These are phyloP conservation scores for Globisporangium nodosum DNA, from an alignment of 352 stramenopile species.

Conservation along the genomic window DNA sequence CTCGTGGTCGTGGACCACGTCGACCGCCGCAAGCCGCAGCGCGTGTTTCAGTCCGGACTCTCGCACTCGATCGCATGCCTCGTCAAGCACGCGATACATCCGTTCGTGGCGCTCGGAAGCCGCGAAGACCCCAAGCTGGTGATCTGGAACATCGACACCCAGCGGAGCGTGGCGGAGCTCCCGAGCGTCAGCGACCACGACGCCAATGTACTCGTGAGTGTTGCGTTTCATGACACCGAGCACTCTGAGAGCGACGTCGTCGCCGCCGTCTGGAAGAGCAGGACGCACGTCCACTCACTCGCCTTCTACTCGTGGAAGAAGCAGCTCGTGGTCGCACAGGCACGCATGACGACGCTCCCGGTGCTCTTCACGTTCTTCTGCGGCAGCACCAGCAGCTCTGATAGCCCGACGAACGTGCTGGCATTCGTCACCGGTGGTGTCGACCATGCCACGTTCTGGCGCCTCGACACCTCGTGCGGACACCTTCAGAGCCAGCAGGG, in stretches of 20 bases:
- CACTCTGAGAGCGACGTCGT: conserved; percentile 29
- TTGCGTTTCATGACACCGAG: conserved; percentile 20
- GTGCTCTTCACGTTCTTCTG: conserved; percentile 58
- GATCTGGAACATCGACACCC: conserved; percentile 25
- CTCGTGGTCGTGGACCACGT: conserved; percentile 39
- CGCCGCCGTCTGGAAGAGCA: conserved; percentile 47
- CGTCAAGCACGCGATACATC: conserved; percentile 38
- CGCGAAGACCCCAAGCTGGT: conserved; percentile 25
- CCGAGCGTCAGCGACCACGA: conserved; percentile 6
- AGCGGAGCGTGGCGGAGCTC: conserved; percentile 25
- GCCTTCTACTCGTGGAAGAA: conserved; percentile 42
- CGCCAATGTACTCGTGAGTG: conserved; percentile 15
- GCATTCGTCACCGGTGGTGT: conserved; percentile 63
- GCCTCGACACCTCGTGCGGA: conserved; percentile 35
- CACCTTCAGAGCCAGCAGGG: conserved; percentile 48
- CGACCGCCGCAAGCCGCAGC: conserved; percentile 23
- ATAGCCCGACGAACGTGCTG: background rate
- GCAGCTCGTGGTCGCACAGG: conserved; percentile 18
- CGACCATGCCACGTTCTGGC: conserved; percentile 66
- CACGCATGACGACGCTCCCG: conserved; percentile 44
- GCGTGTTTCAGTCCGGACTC: conserved; percentile 35
- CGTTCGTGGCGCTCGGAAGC: conserved; percentile 37
- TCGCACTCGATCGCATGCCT: conserved; percentile 38
- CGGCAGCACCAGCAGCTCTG: background rate
- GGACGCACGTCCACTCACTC: conserved; percentile 35